Evolutionary conservation across 2,329 filamentous ascomycete genomes (phyloP).

Genomic region (Penicillium sp.): DNA sequence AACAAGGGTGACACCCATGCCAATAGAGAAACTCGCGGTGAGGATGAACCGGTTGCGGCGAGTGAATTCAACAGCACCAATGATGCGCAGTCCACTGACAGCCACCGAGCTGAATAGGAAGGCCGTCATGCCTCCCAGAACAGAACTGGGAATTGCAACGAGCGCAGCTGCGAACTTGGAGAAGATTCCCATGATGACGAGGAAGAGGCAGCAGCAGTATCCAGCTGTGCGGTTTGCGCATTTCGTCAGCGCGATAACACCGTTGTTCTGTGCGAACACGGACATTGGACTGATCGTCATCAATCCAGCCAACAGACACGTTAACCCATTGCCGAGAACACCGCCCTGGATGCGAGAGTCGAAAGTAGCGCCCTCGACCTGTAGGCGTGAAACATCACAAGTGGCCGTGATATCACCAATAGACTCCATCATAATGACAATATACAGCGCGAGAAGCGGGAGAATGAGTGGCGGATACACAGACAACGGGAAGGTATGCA

Average conservation of each 20-base stretch:
- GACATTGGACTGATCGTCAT: constrained; percentile 70
- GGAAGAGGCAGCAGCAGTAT: constrained; percentile 66
- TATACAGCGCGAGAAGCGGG: constrained; percentile 59
- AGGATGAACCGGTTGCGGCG: constrained; percentile 68
- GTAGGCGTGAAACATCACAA: constrained; percentile 65
- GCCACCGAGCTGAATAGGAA: constrained; percentile 69
- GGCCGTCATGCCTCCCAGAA: constrained; percentile 56
- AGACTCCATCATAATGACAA: constrained; percentile 69
- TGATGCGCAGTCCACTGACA: constrained; percentile 67
- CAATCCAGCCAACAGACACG: constrained; percentile 63
- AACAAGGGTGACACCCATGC: constrained; percentile 56
- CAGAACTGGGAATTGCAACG: constrained; percentile 61
- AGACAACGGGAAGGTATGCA: constrained; percentile 66
- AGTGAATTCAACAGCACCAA: constrained; percentile 63
- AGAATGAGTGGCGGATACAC: constrained; percentile 69
- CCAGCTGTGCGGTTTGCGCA: constrained; percentile 70
- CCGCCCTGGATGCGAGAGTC: constrained; percentile 71
- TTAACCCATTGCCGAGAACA: constrained; percentile 67
- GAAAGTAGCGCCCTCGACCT: constrained; percentile 65
- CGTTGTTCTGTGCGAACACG: constrained; percentile 70
- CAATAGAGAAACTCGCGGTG: constrained; percentile 62
- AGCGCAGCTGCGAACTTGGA: constrained; percentile 71
- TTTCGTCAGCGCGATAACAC: constrained; percentile 67
- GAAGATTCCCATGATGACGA: constrained; percentile 70
- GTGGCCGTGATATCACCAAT: constrained; percentile 70